Evolutionary conservation across 345 rosid species (phyloP).

Genomic region (Boechera stricta): DNA sequence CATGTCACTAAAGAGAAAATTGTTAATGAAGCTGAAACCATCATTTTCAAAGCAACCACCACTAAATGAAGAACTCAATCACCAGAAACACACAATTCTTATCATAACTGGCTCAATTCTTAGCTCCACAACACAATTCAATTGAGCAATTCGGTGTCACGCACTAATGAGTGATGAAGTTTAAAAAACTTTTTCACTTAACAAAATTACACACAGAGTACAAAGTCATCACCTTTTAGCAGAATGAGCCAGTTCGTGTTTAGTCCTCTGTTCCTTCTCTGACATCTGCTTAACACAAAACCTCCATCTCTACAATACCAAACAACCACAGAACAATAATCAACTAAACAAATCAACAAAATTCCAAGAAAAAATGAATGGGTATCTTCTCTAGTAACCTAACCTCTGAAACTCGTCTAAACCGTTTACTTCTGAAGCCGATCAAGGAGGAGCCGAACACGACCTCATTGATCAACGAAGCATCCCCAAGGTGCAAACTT

Average conservation of each 20-base stretch:
- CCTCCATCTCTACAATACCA: conserved; percentile 36
- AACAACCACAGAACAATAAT: conserved; percentile 4
- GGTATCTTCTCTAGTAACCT: neutral
- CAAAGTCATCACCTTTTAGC: conserved; percentile 42
- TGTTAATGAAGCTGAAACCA: neutral
- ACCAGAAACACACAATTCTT: conserved; percentile 27
- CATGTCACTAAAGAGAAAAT: neutral
- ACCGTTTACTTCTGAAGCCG: conserved; percentile 32
- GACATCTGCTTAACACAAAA: conserved; percentile 32
- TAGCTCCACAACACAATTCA: neutral
- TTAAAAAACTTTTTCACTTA: neutral
- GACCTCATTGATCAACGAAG: conserved; percentile 23
- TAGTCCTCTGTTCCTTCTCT: conserved; percentile 18
- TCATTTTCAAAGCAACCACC: neutral
- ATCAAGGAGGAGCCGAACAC: conserved; percentile 19
- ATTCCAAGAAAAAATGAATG: neutral
- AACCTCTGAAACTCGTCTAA: conserved; percentile 39
- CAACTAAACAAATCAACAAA: neutral
- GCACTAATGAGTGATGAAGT: neutral
- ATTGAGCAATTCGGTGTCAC: no score
- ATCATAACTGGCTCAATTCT: conserved; percentile 14
- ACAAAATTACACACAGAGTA: conserved; percentile 6
- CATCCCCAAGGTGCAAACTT: conserved; percentile 33
- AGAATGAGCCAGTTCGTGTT: conserved; percentile 22
- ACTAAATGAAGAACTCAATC: conserved; percentile 4